Evolutionary conservation across 2,329 filamentous ascomycete genomes (phyloP), one percentile per base, ranked within the genome.

Genomic region (Metarhizium sp.): DNA sequence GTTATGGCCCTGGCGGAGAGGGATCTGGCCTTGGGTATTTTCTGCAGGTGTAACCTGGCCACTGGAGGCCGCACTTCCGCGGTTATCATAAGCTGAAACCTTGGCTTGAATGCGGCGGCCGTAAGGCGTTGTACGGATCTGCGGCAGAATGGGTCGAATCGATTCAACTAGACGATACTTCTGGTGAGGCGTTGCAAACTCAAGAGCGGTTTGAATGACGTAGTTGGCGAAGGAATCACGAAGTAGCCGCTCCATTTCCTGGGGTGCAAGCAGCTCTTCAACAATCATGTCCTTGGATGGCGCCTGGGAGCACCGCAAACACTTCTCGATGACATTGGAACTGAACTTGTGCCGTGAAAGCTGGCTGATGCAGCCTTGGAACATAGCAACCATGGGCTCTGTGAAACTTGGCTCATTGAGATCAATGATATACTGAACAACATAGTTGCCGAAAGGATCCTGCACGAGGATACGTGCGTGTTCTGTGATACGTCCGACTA

Each of bases 271-370:
- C 67, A 99, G 86, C 74, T 97, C 94, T 40, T 88, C 82, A 57
- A 96, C 87, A 73, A 99, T 86, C 70, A 86, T 78, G 63, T 90
- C 87, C 68, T 87, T 91, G 52, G 87, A 87, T 10, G 81, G 76
- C 29, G 84, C 77, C 58, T 88, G 84, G 40, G 92, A 86, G 67
- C 90, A 95, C 55, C 94, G 90, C 57, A 97, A 76, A 65, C 88
- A 92, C 71, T 99, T 99, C 76, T 99, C 94, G 60, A 99, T 92
- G 56, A 99, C 94, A 64, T 99, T 99, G 66, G 94, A 97, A 75
- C 91, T 96, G 76, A 99, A 99, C 74, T 99, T 99, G 76, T 99
- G 94, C 69, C 91, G 92, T 6, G 94, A 97, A 16, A 81, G 81
- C 72, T 71, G 80, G 66, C 69, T 87, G 75, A 82, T 89, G 77